Evolutionary conservation across 192 early-diverging fungal species (phyloP).

Genomic region (Dissophora globulifera): DNA sequence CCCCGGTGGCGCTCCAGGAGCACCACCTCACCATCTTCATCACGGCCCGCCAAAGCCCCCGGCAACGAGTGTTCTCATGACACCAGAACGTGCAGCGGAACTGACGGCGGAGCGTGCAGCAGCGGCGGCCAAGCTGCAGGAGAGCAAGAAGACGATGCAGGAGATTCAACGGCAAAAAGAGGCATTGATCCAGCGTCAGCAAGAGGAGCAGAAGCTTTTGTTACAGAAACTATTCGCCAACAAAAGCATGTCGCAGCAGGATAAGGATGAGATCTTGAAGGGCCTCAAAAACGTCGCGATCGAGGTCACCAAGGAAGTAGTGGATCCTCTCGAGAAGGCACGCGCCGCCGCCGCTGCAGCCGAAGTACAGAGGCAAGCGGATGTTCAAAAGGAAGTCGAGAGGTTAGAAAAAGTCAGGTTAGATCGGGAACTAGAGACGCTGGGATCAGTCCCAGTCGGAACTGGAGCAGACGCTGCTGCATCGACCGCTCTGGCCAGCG

Average conservation of each 20-base stretch:
- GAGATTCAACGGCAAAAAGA: slow-evolving; percentile 70
- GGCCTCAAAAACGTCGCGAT: slow-evolving; percentile 58
- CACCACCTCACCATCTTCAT: slow-evolving; percentile 12
- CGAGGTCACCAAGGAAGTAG: slow-evolving; percentile 55
- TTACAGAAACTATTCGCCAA: slow-evolving; percentile 65
- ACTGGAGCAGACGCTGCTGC: slow-evolving; percentile 11
- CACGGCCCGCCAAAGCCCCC: slow-evolving; percentile 28
- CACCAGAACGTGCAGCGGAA: slow-evolving; percentile 57
- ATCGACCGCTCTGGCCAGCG: background rate
- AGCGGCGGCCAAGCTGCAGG: slow-evolving; percentile 61
- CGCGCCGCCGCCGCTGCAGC: slow-evolving; percentile 50
- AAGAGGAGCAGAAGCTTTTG: slow-evolving; percentile 72
- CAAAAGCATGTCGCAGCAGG: slow-evolving; percentile 59
- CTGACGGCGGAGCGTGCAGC: slow-evolving; percentile 58
- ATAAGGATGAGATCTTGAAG: slow-evolving; percentile 62
- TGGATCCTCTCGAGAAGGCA: slow-evolving; percentile 39
- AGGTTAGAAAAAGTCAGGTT: slow-evolving; percentile 53
- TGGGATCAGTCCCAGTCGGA: background rate
- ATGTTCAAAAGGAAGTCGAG: slow-evolving; percentile 43
- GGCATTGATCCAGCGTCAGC: slow-evolving; percentile 64
- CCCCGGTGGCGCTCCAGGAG: background rate
- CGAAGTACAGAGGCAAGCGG: slow-evolving; percentile 51
- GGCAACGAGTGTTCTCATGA: slow-evolving; percentile 53
- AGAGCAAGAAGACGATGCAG: slow-evolving; percentile 57
- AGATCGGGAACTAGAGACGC: slow-evolving; percentile 63